These are phyloP conservation scores for Kuraishia piskuri DNA, from an alignment of 805 yeast genomes.

Conservation along the genomic window DNA sequence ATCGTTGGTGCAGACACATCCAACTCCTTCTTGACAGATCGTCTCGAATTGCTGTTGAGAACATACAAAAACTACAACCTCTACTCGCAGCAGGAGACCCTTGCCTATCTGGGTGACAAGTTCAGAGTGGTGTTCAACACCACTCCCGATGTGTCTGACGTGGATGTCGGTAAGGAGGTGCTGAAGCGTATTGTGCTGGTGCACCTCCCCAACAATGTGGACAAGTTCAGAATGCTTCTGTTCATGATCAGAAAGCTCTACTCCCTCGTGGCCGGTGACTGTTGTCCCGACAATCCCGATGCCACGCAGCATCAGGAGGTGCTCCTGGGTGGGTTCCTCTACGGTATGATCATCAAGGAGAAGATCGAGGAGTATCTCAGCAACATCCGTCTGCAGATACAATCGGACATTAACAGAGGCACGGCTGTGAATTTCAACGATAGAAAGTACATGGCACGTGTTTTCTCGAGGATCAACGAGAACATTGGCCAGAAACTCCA, in stretches of 20 bases:
- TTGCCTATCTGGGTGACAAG: slow-evolving; percentile 91
- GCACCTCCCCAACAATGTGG: slow-evolving; percentile 64
- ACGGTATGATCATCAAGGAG: slow-evolving; percentile 95
- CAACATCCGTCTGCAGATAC: slow-evolving; percentile 63
- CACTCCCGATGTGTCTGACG: slow-evolving; percentile 78
- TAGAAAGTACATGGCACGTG: slow-evolving; percentile 72
- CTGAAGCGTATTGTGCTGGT: slow-evolving; percentile 80
- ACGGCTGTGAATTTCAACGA: slow-evolving; percentile 77
- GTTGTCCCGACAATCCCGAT: slow-evolving; percentile 97
- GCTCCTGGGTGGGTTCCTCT: slow-evolving; percentile 88
- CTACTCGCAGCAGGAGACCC: slow-evolving; percentile 76
- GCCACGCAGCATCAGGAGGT: slow-evolving; percentile 98
- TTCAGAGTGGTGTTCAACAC: slow-evolving; percentile 91
- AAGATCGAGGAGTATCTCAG: slow-evolving; percentile 89
- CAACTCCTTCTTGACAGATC: slow-evolving; percentile 94
- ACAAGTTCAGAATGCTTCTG: slow-evolving; percentile 78
- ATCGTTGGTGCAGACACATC: slow-evolving; percentile 82
- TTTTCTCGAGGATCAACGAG: slow-evolving; percentile 74
- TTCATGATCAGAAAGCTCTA: slow-evolving; percentile 96
- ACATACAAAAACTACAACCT: slow-evolving; percentile 77
- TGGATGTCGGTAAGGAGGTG: slow-evolving; percentile 85
- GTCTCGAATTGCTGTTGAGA: slow-evolving; percentile 87
- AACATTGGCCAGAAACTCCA: slow-evolving; percentile 93
- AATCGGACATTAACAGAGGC: slow-evolving; percentile 74
- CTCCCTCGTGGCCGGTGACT: slow-evolving; percentile 92